phyloP scores from a whole-genome alignment of 148 eudicot genomes.

The Rhododendron williamsianum region DNA sequence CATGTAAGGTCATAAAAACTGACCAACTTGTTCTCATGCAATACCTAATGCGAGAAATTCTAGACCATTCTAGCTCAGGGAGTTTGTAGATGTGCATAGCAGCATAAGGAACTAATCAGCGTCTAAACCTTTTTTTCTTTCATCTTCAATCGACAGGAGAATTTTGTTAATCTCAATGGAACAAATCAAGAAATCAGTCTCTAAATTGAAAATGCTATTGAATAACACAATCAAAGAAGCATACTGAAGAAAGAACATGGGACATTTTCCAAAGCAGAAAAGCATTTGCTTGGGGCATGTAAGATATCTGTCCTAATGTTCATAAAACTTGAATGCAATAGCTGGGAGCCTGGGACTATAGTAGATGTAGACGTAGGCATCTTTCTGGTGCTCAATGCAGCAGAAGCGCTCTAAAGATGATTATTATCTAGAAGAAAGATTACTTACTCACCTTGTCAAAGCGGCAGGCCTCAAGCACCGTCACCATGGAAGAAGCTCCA shows the following conservation, averaged over 20 bases:
- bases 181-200: neutral
- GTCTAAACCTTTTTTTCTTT: neutral
- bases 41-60: neutral
- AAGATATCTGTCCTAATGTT: neutral
- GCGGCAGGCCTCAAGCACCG: conserved; percentile 71
- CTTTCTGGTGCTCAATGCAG: neutral
- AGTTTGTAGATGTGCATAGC: neutral
- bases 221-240: neutral
- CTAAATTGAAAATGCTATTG: neutral
- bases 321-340: neutral
- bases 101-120: neutral
- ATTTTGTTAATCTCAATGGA: neutral
- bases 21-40: neutral
- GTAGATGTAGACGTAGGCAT: neutral
- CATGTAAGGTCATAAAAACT: neutral
- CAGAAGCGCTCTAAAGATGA: neutral
- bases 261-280: neutral
- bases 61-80: neutral
- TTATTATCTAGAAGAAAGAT: neutral
- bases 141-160: neutral
- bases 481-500: conserved; percentile 56
- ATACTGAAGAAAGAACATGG: neutral
- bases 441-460: conserved; percentile 71
- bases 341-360: neutral
- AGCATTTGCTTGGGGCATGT: neutral